Evolutionary conservation across 495 filamentous ascomycete species (phyloP).

Genomic region (Penicillium canariense): DNA sequence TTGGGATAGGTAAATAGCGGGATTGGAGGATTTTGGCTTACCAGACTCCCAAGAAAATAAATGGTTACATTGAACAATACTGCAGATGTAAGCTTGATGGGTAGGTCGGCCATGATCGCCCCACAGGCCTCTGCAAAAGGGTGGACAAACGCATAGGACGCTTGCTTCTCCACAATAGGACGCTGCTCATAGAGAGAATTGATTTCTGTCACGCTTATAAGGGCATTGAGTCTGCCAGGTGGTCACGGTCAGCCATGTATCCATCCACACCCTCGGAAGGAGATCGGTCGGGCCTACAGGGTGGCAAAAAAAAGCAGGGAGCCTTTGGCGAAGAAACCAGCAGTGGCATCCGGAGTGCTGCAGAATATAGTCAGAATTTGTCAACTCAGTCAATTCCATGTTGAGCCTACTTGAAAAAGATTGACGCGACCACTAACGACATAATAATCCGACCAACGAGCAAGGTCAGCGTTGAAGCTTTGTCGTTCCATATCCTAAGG

Average conservation of each 20-base stretch:
- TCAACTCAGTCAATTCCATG: background rate
- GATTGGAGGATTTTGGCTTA: too few species aligned
- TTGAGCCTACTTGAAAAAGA: too few species aligned
- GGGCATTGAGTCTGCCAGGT: conserved; percentile 41
- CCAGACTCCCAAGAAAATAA: too few species aligned
- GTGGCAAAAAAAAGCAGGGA: conserved; percentile 84
- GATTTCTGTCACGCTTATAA: conserved; percentile 53
- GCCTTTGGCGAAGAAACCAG: conserved; percentile 43
- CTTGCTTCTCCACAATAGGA: conserved; percentile 61
- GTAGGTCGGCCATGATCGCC: conserved; percentile 53
- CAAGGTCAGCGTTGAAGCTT: too few species aligned
- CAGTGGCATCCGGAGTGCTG: conserved; percentile 38
- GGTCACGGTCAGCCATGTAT: background rate
- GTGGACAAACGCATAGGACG: conserved; percentile 58
- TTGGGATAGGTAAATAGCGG: too few species aligned
- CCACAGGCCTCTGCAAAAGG: conserved; percentile 56
- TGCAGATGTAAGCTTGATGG: conserved; percentile 53
- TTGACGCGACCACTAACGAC: too few species aligned
- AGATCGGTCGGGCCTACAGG: too few species aligned
- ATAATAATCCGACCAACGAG: too few species aligned
- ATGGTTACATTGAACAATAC: too few species aligned
- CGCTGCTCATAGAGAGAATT: conserved; percentile 53
- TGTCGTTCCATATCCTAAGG: too few species aligned
- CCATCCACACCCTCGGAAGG: background rate
- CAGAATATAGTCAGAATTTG: conserved; percentile 57